Percentiles rank a stretch among this genome's conserved stretches.
Evolutionary conservation across 1,284 basidiomycete genomes (phyloP).

Genomic region (Trichosporon coremiiforme): DNA sequence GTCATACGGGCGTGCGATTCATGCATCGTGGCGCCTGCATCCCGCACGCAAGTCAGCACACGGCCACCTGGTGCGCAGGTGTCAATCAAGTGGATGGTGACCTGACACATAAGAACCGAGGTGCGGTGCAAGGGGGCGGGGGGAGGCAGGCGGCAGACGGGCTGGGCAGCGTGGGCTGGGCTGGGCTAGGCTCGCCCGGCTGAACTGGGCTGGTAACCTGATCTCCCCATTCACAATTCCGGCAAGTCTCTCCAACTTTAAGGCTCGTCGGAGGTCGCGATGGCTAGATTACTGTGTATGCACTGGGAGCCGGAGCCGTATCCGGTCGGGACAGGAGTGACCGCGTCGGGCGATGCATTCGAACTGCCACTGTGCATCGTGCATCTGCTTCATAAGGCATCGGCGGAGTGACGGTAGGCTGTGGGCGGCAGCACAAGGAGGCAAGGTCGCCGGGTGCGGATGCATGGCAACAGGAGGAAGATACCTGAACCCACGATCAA

Average conservation of each 20-base stretch:
- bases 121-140: conserved; percentile 2
- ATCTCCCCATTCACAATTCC: not conserved
- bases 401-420: not conserved
- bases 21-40: no score
- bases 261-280: conserved; percentile 15
- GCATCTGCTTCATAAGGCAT: not conserved
- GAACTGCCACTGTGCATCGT: not conserved
- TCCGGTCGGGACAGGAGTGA: not conserved
- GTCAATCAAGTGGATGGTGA: not conserved
- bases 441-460: not conserved
- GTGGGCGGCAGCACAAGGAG: not conserved
- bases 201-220: not conserved
- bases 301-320: not conserved
- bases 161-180: not conserved
- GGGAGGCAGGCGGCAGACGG: not conserved
- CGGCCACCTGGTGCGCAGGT: not conserved
- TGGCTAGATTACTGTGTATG: not conserved
- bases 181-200: no score
- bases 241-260: not conserved
- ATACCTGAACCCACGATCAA: conserved; percentile 20
- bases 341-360: not conserved
- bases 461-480: not conserved
- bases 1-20: not conserved
- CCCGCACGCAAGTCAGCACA: no score
- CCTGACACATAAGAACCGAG: conserved; percentile 13